Evolutionary conservation across 441 rosid genomes (phyloP), one percentile per base, ranked within the genome.

Genomic region (Populus trichocarpa): DNA sequence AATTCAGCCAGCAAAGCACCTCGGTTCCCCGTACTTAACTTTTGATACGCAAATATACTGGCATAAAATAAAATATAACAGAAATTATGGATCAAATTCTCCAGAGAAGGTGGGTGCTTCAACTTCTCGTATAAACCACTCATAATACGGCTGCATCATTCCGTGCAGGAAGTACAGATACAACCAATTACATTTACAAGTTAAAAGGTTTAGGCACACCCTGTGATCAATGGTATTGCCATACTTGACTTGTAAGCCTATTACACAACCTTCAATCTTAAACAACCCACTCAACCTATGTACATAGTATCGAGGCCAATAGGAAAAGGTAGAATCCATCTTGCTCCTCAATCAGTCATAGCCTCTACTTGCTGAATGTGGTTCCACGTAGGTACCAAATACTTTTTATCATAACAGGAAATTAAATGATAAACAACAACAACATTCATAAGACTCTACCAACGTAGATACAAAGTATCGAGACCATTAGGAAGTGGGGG

Each of bases 321-420:
- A 53, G 40, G 46, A 12, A 57, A 10, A 8, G 38, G 25, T 9
- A 33, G 23, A 35, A 32, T 28, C 70, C 46, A 4, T 74, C 87
- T 82, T 78, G 88, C 88, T 76, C 75, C 87, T 74, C 81, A 46
- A 77, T 63, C 82, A 72, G 82, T 77, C 84, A 79, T 75, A 33
- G 22, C 59, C 69, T 64, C n/a, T 8, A 20, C 57, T 35, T 80
- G 59, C 83, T 23, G 75, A 71, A 11, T 77, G 74, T 30, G 84
- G 84, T 82, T 87, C 89, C 89, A 83, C 81, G 89, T 77, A 75
- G 76, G 77, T 28, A 69, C 81, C 83, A 68, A 74, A 6, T 35
- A 13, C 46, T 40, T 67, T 33, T 22, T 61, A 23, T 18, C 73
- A 33, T 65, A 23, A 46, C 16, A 11, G 66, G 28, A 63, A 22